Evolutionary conservation across 2,329 filamentous ascomycete genomes (phyloP), one percentile per base, ranked within the genome.

Genomic region (Cercospora sp.): DNA sequence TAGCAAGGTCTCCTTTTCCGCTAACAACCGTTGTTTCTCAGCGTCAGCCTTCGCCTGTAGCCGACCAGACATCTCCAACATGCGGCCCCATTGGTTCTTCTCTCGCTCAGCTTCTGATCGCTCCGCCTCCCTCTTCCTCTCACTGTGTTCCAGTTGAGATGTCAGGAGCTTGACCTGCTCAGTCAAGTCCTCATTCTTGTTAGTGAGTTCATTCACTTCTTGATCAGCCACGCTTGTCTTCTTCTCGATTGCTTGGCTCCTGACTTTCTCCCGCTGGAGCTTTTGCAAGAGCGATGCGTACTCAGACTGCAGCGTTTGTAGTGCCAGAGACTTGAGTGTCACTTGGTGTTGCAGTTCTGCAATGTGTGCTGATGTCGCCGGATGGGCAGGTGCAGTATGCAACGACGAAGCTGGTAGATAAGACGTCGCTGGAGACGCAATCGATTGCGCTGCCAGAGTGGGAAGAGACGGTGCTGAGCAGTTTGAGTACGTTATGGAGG

Each of bases 271-370:
- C 5, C 83, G 80, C 34, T 84, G 82, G 24, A 85, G 82, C 28
- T 84, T 85, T 21, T 85, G 80, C 3, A 87, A 79, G 3, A 87
- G 78, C 57, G 80, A 81, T 63, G 85, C 81, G 72, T 87, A 85
- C 74, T 87, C 85, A n/a, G 80, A 79, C 72, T 86, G 85, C 6
- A 87, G 77, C 1, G 83, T 85, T 68, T 85, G 82, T 24, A 86
- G 79, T 12, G 82, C 82, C 18, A 86, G 77, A 4, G 85, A 83
- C 70, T 86, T 86, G 66, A 86, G 78, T 16, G 82, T 85, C 43
- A 86, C 80, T 73, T 86, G 84, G 72, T 86, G 85, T 71, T 86
- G 85, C 7, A 87, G 79, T 61, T 84, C 82, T 61, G 83, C 80
- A 21, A 85, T 75, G 65, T 84, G 81, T 16, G 77, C 76, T 8